Evolutionary conservation across 306 rosid genomes (phyloP).

Genomic region (Rosa lucieae): DNA sequence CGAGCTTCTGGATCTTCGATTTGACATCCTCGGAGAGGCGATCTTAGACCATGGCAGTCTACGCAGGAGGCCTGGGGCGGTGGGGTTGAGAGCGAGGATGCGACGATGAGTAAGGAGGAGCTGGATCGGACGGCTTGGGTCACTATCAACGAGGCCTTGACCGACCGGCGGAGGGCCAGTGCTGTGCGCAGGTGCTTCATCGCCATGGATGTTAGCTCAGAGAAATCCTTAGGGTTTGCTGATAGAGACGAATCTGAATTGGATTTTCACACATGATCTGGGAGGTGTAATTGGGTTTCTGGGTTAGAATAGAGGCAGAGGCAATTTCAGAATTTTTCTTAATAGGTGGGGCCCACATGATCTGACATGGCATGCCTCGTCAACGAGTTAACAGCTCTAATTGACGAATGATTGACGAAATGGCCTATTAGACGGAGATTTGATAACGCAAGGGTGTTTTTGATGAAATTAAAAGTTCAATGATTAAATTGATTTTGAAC

Average conservation of each 20-base stretch:
- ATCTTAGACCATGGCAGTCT: constrained; percentile 86
- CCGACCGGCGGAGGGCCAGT: constrained; percentile 54
- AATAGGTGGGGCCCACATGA: too few species aligned
- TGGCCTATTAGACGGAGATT: too few species aligned
- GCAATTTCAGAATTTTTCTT: too few species aligned
- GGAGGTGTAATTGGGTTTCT: too few species aligned
- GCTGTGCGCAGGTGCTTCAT: constrained; percentile 63
- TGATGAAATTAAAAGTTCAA: too few species aligned
- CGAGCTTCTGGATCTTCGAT: constrained; percentile 59
- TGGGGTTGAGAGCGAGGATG: constrained; percentile 24
- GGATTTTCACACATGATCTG: background rate
- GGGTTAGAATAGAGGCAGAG: too few species aligned
- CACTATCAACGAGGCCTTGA: constrained; percentile 22
- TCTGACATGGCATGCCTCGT: too few species aligned
- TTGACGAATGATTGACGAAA: too few species aligned
- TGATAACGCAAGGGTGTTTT: too few species aligned
- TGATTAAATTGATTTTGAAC: too few species aligned
- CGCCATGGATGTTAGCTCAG: constrained; percentile 53
- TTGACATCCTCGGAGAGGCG: constrained; percentile 80
- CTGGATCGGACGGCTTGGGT: constrained; percentile 41
- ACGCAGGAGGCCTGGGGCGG: constrained; percentile 62
- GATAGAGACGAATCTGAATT: background rate
- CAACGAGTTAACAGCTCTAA: too few species aligned
- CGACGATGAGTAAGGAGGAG: constrained; percentile 46
- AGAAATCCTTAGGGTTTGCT: constrained; percentile 47